Evolutionary conservation across 768 basidiomycete genomes (phyloP).

Genomic region (Leccinum uliginosum): DNA sequence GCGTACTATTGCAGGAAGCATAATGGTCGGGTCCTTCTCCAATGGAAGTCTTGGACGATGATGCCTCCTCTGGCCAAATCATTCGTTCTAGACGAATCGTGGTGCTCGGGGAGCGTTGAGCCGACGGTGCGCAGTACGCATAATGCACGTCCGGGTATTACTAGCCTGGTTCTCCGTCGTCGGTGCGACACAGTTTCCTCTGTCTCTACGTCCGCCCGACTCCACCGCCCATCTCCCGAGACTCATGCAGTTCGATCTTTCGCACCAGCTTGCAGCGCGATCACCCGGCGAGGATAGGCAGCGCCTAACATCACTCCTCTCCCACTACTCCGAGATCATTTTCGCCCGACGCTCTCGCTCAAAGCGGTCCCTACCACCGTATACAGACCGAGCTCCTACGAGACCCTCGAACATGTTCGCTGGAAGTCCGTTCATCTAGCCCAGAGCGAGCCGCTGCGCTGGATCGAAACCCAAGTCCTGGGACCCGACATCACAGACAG

Average conservation of each 20-base stretch:
- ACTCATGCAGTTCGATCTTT: constrained; percentile 22
- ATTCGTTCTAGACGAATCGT: constrained; percentile 33
- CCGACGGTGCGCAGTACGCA: background rate
- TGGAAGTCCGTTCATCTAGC: constrained; percentile 43
- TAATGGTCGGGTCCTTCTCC: constrained; percentile 77
- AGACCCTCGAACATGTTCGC: constrained; percentile 49
- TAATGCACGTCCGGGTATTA: constrained; percentile 4
- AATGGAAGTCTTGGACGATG: constrained; percentile 61
- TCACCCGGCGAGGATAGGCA: background rate
- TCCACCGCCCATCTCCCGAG: background rate
- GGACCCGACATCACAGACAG: constrained; percentile 78
- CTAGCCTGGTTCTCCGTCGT: background rate
- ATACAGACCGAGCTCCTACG: constrained; percentile 53
- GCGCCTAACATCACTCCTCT: constrained; percentile 22
- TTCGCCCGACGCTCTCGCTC: constrained; percentile 26
- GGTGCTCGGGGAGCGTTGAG: background rate
- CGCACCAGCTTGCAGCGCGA: constrained; percentile 9
- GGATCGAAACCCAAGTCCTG: constrained; percentile 62
- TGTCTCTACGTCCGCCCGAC: background rate
- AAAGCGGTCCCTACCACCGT: constrained; percentile 48
- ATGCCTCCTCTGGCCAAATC: constrained; percentile 58
- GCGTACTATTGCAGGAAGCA: constrained; percentile 81
- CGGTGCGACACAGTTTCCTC: constrained; percentile 1
- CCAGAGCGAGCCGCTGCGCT: constrained; percentile 53
- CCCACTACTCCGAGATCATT: constrained; percentile 1